Percentiles rank a stretch among this genome's conserved stretches.
Evolutionary conservation across 768 basidiomycete species (phyloP).

Genomic region (Suillus cothurnatus): DNA sequence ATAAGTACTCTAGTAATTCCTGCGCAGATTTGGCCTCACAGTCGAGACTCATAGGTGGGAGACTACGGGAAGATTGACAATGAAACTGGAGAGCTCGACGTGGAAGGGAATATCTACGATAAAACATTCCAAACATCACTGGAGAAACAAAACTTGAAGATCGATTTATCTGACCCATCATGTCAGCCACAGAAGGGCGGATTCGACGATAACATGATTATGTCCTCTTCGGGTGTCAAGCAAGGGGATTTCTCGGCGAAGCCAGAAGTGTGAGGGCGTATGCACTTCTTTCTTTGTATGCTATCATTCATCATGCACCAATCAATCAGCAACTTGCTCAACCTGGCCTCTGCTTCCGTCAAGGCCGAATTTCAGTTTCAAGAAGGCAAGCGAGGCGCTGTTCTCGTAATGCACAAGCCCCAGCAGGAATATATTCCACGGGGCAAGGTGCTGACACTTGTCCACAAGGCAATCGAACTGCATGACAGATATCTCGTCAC

Average conservation of each 20-base stretch:
- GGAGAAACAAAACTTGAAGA: not conserved
- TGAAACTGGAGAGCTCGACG: constrained; percentile 31
- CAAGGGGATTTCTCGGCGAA: constrained; percentile 12
- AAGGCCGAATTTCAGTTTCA: constrained; percentile 39
- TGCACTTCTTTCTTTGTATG: not conserved
- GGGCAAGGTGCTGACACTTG: constrained; percentile 23
- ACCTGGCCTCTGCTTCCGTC: constrained; percentile 33
- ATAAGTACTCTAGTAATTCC: not conserved
- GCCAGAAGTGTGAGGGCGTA: constrained; percentile 24
- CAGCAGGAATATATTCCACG: constrained; percentile 23
- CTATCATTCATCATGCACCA: not conserved
- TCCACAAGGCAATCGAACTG: constrained; percentile 28
- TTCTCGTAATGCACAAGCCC: constrained; percentile 37
- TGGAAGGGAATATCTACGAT: constrained; percentile 37
- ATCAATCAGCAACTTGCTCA: constrained; percentile 16
- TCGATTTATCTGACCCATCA: constrained; percentile 15
- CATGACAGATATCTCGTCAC: constrained; percentile 37
- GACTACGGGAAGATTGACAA: constrained; percentile 34
- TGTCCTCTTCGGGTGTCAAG: constrained; percentile 28
- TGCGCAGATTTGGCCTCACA: not conserved
- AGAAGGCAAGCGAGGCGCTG: constrained; percentile 32
- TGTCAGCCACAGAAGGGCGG: constrained; percentile 16
- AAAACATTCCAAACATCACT: constrained; percentile 20
- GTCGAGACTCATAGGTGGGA: constrained; percentile 30
- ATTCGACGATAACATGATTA: constrained; percentile 25